Base-by-base conservation (phyloP, 2,329 filamentous ascomycete species). In the Phaeomoniella chlamydospora region DNA sequence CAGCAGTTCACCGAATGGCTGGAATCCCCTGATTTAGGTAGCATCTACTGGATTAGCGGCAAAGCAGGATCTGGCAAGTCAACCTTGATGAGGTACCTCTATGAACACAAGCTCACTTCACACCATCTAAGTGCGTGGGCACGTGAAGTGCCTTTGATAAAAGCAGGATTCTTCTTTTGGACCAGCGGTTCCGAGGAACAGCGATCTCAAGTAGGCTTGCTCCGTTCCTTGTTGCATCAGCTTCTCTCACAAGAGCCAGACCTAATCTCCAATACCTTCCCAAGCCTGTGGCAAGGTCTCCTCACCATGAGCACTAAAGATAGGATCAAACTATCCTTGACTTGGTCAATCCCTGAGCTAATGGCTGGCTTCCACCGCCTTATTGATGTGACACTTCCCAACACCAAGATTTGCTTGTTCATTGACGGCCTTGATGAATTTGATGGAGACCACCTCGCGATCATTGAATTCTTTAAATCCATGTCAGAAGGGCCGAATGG, bases 351-450 rank as follows among this genome's bases (percentile, higher is more conserved):
- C 16, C 6, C 11, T 16, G 32, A 36, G 12, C 34, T 36, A 29
- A 36, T 14, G n/a, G 6, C 5, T 14, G 15, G 22, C 18, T 22
- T 26, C 18, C 34, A 15, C 11, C 34, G 6, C 18, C 14, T 36
- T 11, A 29, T 29, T 10, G 12, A n/a, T 12, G 19, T 6, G 10
- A 12, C 19, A 4, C 4, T 14, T 5, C 11, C 13, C 12, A 4
- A 18, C 15, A 17, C 10, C 15, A n/a, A 31, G n/a, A 26, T 40
- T 14, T 40, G 38, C 15, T 29, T 38, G 17, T 38, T 38, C 18
- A 34, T 40, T 4, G 64, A 69, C 35, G 67, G 65, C 0, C 49
- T 70, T 1, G 66, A 71, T 26, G 67, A 70, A 41, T 68, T 64
- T 37, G 50, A 64, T 4, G 58, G 65, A 34, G 36, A 46, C 2